A percentile compares a stretch with the other conserved stretches of the same genome.
Conservation (phyloP, 768 basidiomycete species). For the Chalciporus sphaerocephalus region DNA sequence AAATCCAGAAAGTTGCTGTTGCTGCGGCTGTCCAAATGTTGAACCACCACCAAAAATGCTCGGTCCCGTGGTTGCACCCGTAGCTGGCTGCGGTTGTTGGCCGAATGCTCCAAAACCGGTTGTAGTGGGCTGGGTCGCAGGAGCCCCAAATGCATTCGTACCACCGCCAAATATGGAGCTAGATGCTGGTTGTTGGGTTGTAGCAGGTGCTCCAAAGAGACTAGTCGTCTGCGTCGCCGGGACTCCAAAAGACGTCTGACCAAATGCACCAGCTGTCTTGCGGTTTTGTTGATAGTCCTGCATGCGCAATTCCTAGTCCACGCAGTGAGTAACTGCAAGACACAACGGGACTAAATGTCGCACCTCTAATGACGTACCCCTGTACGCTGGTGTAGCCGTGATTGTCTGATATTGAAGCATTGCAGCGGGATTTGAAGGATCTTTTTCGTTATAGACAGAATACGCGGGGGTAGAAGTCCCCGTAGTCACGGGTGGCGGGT, state of each 20-base stretch:
- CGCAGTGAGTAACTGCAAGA: constrained; percentile 1
- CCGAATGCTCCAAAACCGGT: constrained; percentile 31
- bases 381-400: constrained; percentile 73
- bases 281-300: constrained; percentile 76
- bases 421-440: constrained; percentile 40
- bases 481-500: constrained; percentile 55
- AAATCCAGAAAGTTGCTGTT: constrained; percentile 38
- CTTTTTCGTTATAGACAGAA: constrained; percentile 59
- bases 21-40: constrained; percentile 38
- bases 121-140: constrained; percentile 25
- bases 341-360: constrained; percentile 9
- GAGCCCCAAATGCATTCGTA: constrained; percentile 20
- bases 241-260: constrained; percentile 36
- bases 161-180: constrained; percentile 31
- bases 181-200: constrained; percentile 28
- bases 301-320: constrained; percentile 58
- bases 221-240: constrained; percentile 23
- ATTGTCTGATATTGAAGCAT: constrained; percentile 79
- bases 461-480: constrained; percentile 70
- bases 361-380: constrained; percentile 75
- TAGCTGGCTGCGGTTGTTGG: constrained; percentile 37
- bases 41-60: constrained; percentile 41
- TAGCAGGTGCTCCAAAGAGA: constrained; percentile 25
- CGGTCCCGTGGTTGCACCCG: constrained; percentile 29
- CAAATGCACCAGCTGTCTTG: constrained; percentile 66